Conservation (phyloP, 2,329 filamentous ascomycete genomes). For the Beauveria brongniartii region DNA sequence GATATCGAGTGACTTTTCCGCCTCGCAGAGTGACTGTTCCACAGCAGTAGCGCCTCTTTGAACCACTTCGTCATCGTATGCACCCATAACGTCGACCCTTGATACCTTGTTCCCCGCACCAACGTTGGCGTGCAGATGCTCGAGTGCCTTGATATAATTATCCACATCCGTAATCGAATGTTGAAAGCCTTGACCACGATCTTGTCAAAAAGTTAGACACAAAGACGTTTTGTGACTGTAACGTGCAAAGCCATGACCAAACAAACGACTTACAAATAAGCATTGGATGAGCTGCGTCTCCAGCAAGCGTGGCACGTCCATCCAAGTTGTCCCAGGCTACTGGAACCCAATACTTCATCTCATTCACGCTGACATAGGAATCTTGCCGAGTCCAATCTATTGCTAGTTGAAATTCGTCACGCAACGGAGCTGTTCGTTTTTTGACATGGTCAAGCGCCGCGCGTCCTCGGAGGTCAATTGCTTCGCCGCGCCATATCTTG, state of each 20-base stretch:
- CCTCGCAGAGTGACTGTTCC: conserved; percentile 25
- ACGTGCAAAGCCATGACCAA: neutral
- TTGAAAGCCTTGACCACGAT: conserved; percentile 38
- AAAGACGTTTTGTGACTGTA: too few species aligned
- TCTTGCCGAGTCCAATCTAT: conserved; percentile 28
- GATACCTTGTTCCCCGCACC: conserved; percentile 4
- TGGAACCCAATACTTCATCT: conserved; percentile 30
- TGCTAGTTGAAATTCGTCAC: conserved; percentile 24
- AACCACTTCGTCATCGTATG: conserved; percentile 26
- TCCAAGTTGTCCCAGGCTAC: conserved; percentile 23
- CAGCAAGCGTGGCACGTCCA: conserved; percentile 29
- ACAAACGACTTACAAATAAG: conserved; percentile 24
- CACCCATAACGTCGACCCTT: conserved; percentile 16
- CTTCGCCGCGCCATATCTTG: conserved; percentile 25
- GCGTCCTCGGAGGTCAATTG: conserved; percentile 22
- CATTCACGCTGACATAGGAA: conserved; percentile 23
- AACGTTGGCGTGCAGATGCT: conserved; percentile 13
- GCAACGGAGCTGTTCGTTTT: conserved; percentile 18
- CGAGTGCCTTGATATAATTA: conserved; percentile 28
- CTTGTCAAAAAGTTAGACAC: conserved; percentile 12
- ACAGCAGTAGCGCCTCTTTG: conserved; percentile 26
- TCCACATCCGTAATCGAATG: conserved; percentile 33
- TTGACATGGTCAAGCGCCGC: conserved; percentile 27
- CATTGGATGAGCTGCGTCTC: conserved; percentile 38
- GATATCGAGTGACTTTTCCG: conserved; percentile 22